phyloP scores from a whole-genome alignment of 2,329 filamentous ascomycete genomes.

The Cercospora berteroae region DNA sequence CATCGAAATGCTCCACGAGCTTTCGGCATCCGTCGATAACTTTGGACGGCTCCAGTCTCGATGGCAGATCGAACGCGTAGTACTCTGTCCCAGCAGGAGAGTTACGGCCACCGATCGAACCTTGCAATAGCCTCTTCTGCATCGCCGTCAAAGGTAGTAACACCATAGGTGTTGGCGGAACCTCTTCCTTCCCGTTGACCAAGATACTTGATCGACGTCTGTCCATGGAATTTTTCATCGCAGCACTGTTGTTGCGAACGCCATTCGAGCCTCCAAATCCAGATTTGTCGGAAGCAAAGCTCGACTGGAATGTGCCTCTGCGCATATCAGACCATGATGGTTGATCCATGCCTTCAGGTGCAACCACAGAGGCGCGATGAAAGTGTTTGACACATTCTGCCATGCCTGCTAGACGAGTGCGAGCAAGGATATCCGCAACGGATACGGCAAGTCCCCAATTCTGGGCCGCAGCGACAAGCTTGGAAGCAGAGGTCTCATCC shows the following conservation, averaged over 20 bases:
- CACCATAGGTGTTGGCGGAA: background rate
- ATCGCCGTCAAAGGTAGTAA: conserved; percentile 4
- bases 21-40: conserved; percentile 7
- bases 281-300: conserved; percentile 2
- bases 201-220: conserved; percentile 9
- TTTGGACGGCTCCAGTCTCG: background rate
- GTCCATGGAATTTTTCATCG: background rate
- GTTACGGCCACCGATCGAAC: background rate
- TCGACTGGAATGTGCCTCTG: conserved; percentile 8
- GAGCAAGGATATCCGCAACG: conserved; percentile 6
- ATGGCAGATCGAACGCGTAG: conserved; percentile 11
- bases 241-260: background rate
- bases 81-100: conserved; percentile 10
- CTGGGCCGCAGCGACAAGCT: background rate
- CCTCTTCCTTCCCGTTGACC: conserved; percentile 6
- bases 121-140: conserved; percentile 4
- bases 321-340: conserved; percentile 11
- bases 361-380: conserved; percentile 9
- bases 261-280: background rate
- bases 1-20: conserved; percentile 15
- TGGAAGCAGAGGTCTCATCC: conserved; percentile 1
- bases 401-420: conserved; percentile 11
- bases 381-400: conserved; percentile 16
- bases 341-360: conserved; percentile 6
- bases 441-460: conserved; percentile 12